Conservation (phyloP, 1,284 basidiomycete species). For the Leccinum fallax region DNA sequence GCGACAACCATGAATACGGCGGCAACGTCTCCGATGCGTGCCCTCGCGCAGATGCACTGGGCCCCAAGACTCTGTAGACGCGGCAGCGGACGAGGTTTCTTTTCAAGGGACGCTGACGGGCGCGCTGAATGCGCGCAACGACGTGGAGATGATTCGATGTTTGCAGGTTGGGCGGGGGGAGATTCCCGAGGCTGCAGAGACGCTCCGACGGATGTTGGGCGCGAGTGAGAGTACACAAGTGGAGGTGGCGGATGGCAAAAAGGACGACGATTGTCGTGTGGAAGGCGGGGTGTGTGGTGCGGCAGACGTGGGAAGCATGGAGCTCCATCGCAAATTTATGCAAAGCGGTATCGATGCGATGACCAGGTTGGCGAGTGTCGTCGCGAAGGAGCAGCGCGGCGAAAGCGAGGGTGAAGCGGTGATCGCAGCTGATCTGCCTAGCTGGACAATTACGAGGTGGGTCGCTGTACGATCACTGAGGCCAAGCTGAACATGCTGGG, state of each 20-base stretch:
- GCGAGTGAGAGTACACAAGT: background rate
- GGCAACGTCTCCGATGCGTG: slow-evolving; percentile 21
- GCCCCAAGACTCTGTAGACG: slow-evolving; percentile 58
- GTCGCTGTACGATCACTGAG: no score
- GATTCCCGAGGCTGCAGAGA: slow-evolving; percentile 80
- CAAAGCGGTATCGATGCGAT: slow-evolving; percentile 52
- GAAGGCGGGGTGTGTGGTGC: background rate
- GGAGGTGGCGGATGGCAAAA: background rate
- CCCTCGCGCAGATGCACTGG: slow-evolving; percentile 41
- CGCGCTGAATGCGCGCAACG: slow-evolving; percentile 59
- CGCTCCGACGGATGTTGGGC: slow-evolving; percentile 4
- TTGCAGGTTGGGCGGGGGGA: slow-evolving; percentile 67
- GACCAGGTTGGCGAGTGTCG: no score
- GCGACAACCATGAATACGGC: no score
- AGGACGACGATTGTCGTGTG: background rate
- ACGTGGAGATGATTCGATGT: slow-evolving; percentile 63
- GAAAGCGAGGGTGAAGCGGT: no score
- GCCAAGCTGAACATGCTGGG: no score
- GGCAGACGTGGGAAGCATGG: background rate
- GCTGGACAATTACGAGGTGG: no score
- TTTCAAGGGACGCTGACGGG: slow-evolving; percentile 59
- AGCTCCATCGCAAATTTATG: slow-evolving; percentile 46
- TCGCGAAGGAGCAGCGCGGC: no score
- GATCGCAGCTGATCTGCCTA: no score
- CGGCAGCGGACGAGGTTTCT: slow-evolving; percentile 54